These are phyloP conservation scores for Dipteronia dyeriana DNA, from an alignment of 345 rosid species.

Conservation along the genomic window DNA sequence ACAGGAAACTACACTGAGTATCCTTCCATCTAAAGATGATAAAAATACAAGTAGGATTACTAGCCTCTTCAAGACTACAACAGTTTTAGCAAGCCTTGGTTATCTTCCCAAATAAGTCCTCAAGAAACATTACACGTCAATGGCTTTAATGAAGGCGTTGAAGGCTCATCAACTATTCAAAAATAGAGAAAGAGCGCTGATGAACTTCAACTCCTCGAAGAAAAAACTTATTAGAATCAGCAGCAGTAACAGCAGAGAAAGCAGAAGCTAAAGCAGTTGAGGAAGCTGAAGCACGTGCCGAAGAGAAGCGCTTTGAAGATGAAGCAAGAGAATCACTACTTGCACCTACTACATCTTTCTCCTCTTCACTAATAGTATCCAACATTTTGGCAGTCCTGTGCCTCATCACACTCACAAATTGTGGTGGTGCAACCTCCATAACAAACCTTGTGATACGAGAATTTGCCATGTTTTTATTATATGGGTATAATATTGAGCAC, in stretches of 20 bases:
- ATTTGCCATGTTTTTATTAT: slow-evolving; percentile 51
- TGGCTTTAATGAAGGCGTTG: no score
- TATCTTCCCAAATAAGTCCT: neutral
- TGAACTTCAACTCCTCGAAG: slow-evolving; percentile 34
- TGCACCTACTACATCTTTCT: slow-evolving; percentile 40
- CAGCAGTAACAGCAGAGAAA: slow-evolving; percentile 21
- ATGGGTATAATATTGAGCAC: neutral
- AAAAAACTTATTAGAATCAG: slow-evolving; percentile 28
- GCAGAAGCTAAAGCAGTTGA: slow-evolving; percentile 12
- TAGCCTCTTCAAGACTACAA: no score
- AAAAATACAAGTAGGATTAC: no score
- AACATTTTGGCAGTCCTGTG: slow-evolving; percentile 57
- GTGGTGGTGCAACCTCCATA: slow-evolving; percentile 88
- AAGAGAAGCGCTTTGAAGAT: slow-evolving; percentile 32
- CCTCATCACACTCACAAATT: slow-evolving; percentile 67
- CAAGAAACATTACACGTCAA: neutral
- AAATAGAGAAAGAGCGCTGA: slow-evolving; percentile 32
- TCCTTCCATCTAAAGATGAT: no score
- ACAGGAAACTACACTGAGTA: neutral
- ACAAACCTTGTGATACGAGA: slow-evolving; percentile 62
- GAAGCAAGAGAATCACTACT: slow-evolving; percentile 30
- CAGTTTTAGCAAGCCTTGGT: no score
- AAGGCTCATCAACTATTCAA: slow-evolving; percentile 21
- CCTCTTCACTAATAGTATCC: slow-evolving; percentile 88
- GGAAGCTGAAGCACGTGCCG: slow-evolving; percentile 3